phyloP scores from a whole-genome alignment of 129 eudicot genomes.

The Kitagawia praeruptora region DNA sequence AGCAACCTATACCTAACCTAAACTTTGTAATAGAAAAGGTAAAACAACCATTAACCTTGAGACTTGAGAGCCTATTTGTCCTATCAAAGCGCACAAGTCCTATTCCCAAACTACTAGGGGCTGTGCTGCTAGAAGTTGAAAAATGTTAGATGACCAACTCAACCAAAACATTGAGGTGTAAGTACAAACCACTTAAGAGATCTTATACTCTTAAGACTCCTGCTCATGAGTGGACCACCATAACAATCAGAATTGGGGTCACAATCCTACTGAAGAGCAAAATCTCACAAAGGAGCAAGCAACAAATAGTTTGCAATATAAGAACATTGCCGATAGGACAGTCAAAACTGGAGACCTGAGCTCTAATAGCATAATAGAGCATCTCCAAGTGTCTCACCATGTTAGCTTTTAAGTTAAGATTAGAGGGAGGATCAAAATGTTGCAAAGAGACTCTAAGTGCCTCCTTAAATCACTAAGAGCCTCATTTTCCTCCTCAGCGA shows the following conservation, averaged over 20 bases:
- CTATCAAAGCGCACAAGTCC: not conserved
- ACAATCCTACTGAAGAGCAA: not conserved
- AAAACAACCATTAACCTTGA: no score
- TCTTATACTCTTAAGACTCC: not conserved
- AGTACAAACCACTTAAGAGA: not conserved
- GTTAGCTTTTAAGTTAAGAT: no score
- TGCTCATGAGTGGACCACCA: not conserved
- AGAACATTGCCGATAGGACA: no score
- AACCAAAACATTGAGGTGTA: not conserved
- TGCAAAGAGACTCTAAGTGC: no score
- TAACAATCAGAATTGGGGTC: not conserved
- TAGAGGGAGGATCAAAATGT: no score
- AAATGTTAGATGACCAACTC: not conserved
- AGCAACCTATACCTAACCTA: not conserved
- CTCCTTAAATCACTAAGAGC: no score
- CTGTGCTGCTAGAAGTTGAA: not conserved
- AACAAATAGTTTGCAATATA: not conserved
- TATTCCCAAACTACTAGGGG: not conserved
- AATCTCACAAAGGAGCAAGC: not conserved
- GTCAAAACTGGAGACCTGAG: not conserved
- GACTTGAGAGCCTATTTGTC: not conserved
- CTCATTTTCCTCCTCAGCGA: no score
- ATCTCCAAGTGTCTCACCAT: no score
- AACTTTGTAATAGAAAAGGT: not conserved
- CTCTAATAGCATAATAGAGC: not conserved